phyloP scores from a whole-genome alignment of 2,329 filamentous ascomycete species.

The Cadophora luteo-olivacea region DNA sequence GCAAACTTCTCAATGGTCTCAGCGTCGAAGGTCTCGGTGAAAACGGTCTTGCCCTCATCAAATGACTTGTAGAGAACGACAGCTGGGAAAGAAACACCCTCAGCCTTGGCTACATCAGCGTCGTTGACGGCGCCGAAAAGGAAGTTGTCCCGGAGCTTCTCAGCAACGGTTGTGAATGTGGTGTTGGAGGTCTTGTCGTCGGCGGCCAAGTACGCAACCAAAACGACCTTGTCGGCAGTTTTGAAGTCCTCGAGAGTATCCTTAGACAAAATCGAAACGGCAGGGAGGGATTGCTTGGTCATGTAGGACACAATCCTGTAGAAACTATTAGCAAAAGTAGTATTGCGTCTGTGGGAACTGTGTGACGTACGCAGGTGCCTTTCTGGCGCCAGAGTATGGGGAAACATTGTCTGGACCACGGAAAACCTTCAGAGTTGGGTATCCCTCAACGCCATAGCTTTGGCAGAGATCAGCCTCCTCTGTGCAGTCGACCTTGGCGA shows the following conservation, averaged over 20 bases:
- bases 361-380: conserved; percentile 72
- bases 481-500: conserved; percentile 94
- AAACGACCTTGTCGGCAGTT: conserved; percentile 94
- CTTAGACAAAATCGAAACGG: conserved; percentile 82
- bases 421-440: conserved; percentile 99
- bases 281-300: conserved; percentile 96
- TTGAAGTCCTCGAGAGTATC: conserved; percentile 95
- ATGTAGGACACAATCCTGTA: conserved; percentile 80
- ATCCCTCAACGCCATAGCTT: conserved; percentile 90
- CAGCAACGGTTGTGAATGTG: conserved; percentile 74
- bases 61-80: conserved; percentile 97
- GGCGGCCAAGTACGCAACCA: conserved; percentile 84
- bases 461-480: conserved; percentile 92
- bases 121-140: conserved; percentile 91
- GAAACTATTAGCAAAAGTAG: conserved; percentile 20
- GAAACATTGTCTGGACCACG: conserved; percentile 81
- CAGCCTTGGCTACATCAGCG: conserved; percentile 82
- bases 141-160: conserved; percentile 85
- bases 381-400: conserved; percentile 88
- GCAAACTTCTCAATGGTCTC: conserved; percentile 84
- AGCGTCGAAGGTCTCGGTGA: conserved; percentile 79
- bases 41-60: conserved; percentile 92
- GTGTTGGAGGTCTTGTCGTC: conserved; percentile 86
- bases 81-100: conserved; percentile 85
- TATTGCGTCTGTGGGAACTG: not conserved